Evolutionary conservation across 2,329 filamentous ascomycete species (phyloP), one percentile per base, ranked within the genome.

Genomic region (Hypoxylon sp.): DNA sequence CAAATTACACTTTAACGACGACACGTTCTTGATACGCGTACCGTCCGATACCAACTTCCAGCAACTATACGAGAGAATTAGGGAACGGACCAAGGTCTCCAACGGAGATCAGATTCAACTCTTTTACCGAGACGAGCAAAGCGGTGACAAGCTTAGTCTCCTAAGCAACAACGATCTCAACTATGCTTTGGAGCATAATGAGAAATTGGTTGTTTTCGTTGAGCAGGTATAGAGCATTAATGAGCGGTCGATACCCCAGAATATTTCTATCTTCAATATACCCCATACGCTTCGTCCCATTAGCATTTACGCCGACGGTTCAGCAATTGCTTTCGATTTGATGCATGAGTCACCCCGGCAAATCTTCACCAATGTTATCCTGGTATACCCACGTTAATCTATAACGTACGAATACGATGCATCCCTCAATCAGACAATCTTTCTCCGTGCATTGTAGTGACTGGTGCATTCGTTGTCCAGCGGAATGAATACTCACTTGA

Each of bases 1-100:
- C 79, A 98, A 98, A 82, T 91, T 98, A 60, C 96, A 93, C 83
- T 98, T 94, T 83, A 92, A 95, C 72, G 92, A 95, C 68, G 95
- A 98, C 73, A 89, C 97, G 63, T 95, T 98, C 73, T 92, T 96
- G 49, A 94, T 99, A 75, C 91, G 95, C 35, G 93, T 98, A 61
- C 92, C 95, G 0, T 87, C 88, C 1, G 92, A 97, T 61, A 94
- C 97, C 75, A 87, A 87, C 60, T 96, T 91, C 79, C 85, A 88
- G 59, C 91, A 94, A 68, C 86, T 99, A 7, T 91, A 91, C 74
- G 91, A 94, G 72, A 97, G 96, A 81, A 90, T 98, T 66, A 88
- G 89, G 55, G 94, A 98, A 74, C 88, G 96, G 49, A 86, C 97
- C 72, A 94, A 94, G 82, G 87, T 97, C 56, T 85, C 84, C 0